Base-by-base conservation (phyloP, 140 eudicot genomes). In the Anethum foeniculum region DNA sequence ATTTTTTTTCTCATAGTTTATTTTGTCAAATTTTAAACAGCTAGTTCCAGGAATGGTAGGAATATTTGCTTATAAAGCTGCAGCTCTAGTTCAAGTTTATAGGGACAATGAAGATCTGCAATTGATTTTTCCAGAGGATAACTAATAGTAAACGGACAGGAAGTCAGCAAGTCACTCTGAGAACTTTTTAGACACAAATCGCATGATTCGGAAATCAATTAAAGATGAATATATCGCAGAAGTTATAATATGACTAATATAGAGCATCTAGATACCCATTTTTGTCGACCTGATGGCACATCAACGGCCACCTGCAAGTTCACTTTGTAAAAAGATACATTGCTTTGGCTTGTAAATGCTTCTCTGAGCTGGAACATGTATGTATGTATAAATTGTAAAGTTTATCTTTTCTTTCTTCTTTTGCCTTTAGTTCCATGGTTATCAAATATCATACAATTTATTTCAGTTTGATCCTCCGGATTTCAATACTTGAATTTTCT, bases 101-200 rank as follows among this genome's bases (percentile, higher is more conserved):
- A 86, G 99, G 81, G 99, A 95, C 87, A 95, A 95, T 77, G 96
- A 90, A 85, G 97, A 95, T 87, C 93, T 95, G 81, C 92, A 87
- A 44, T 78, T 95, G 36, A 90, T 92, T 71, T 89, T 95, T 78
- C 97, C 97, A 0, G 98, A 88, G 5, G 81, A 56, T 78, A 86
- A 85, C 30, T 85, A 86, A 72, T 87, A 81, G 77, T 75, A 44
- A 30, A 71, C 67, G 46, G 71, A 78, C 62, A 83, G 16, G 34
- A 25, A 58, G 30, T n/a, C 30, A 23, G 28, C 60, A 28, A 62
- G 74, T 74, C 74, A 43, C 23, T 62, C 5, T 1, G 7, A 38
- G 75, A 41, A 81, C 52, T 27, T 25, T 73, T 47, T 81, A 71
- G 41, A 43, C 39, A 64, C 19, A 64, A 10, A 10, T 3, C 8